Conservation (phyloP, 2,329 filamentous ascomycete species). For the Cercospora zeae-maydis region DNA sequence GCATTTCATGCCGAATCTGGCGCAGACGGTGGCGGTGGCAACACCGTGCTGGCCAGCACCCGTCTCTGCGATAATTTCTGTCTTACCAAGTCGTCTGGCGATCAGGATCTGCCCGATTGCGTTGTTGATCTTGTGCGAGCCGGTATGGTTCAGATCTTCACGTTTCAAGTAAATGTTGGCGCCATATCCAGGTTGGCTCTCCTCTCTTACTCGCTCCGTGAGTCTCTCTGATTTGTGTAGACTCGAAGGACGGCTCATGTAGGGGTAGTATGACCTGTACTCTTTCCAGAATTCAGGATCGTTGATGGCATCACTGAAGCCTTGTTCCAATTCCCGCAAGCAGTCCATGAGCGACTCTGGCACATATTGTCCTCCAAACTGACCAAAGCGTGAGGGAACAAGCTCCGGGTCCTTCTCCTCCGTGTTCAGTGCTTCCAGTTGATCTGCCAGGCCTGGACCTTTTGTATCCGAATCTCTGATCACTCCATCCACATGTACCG, state of each 20-base stretch:
- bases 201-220: slow-evolving; percentile 56
- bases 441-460: slow-evolving; percentile 71
- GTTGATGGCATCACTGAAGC: slow-evolving; percentile 81
- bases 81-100: slow-evolving; percentile 84
- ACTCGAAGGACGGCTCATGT: slow-evolving; percentile 92
- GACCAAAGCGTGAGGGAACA: slow-evolving; percentile 82
- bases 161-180: slow-evolving; percentile 98
- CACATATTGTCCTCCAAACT: slow-evolving; percentile 96
- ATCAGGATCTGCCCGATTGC: slow-evolving; percentile 89
- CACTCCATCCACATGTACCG: slow-evolving; percentile 64
- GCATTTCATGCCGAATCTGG: slow-evolving; percentile 97
- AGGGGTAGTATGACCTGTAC: slow-evolving; percentile 91
- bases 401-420: slow-evolving; percentile 50
- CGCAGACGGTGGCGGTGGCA: slow-evolving; percentile 93
- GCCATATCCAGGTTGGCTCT: slow-evolving; percentile 60
- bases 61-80: slow-evolving; percentile 94
- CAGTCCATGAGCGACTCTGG: slow-evolving; percentile 98
- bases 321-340: slow-evolving; percentile 80
- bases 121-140: slow-evolving; percentile 99
- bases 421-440: slow-evolving; percentile 77
- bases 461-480: slow-evolving; percentile 55
- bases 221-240: slow-evolving; percentile 84
- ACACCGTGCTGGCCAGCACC: slow-evolving; percentile 97
- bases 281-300: slow-evolving; percentile 96
- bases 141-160: slow-evolving; percentile 96